phyloP scores from a whole-genome alignment of 2,329 filamentous ascomycete genomes.

The Fusarium poae region DNA sequence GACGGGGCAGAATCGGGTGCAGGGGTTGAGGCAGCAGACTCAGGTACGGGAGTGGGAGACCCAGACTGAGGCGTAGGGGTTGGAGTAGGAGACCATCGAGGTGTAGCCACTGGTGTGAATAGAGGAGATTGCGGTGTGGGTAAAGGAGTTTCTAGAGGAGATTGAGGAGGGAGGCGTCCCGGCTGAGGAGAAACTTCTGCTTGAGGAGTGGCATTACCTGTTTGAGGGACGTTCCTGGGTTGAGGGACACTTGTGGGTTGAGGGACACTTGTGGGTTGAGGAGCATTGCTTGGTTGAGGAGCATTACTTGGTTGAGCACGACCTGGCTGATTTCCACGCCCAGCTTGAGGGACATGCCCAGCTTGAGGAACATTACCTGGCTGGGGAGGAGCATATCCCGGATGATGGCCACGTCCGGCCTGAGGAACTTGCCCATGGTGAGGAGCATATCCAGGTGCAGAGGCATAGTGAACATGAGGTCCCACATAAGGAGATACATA shows the following conservation, averaged over 20 bases:
- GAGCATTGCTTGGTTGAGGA: not conserved
- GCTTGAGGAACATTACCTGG: not conserved
- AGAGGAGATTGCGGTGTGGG: conserved; percentile 7
- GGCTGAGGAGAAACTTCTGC: not conserved
- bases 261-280: not conserved
- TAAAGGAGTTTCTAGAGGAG: not conserved
- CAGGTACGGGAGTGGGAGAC: not conserved
- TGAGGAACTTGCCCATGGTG: not conserved
- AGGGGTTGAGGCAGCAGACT: not conserved
- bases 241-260: not conserved
- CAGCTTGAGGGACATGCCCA: not conserved
- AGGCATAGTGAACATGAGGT: not conserved
- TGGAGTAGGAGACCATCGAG: conserved; percentile 1
- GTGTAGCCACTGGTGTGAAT: conserved; percentile 9
- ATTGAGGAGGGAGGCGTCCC: not conserved
- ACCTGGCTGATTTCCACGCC: not conserved
- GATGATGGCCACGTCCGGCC: too few relatives aligned
- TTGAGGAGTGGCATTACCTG: not conserved
- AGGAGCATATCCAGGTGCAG: not conserved
- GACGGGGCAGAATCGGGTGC: not conserved
- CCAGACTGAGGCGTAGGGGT: conserved; percentile 3
- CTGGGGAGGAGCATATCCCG: not conserved
- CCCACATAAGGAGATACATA: not conserved
- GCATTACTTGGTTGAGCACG: not conserved
- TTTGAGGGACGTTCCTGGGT: too few relatives aligned